These are phyloP conservation scores for Hypomyces perniciosus DNA, from an alignment of 2,329 filamentous ascomycete species.

Conservation along the genomic window DNA sequence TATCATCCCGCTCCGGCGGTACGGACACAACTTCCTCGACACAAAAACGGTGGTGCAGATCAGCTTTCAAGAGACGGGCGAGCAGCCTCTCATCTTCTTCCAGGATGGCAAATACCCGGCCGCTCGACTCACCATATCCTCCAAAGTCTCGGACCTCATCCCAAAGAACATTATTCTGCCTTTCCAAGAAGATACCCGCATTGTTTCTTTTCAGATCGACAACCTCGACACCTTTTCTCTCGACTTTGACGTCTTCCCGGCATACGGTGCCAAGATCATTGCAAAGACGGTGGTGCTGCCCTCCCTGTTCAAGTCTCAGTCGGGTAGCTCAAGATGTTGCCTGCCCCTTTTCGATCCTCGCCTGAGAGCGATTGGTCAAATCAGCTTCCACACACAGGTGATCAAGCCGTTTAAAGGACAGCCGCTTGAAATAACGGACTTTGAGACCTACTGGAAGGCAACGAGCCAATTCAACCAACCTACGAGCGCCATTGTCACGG, in stretches of 20 bases:
- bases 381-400: conserved; percentile 90
- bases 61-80: conserved; percentile 71
- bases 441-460: conserved; percentile 98
- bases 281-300: conserved; percentile 91
- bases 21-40: conserved; percentile 97
- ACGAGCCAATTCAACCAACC: conserved; percentile 82
- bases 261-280: conserved; percentile 95
- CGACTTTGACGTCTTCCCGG: conserved; percentile 96
- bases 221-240: conserved; percentile 87
- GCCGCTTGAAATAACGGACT: conserved; percentile 93
- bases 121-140: conserved; percentile 89
- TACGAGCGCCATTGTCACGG: conserved; percentile 83
- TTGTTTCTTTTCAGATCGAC: conserved; percentile 94
- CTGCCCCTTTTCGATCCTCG: conserved; percentile 90
- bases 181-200: conserved; percentile 90
- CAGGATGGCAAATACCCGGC: conserved; percentile 96
- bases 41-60: conserved; percentile 96
- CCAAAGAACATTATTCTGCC: conserved; percentile 93
- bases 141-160: conserved; percentile 91
- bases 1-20: conserved; percentile 88
- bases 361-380: conserved; percentile 84
- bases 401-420: conserved; percentile 93
- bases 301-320: conserved; percentile 70
- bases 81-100: conserved; percentile 85
- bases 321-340: conserved; percentile 72